phyloP scores from a whole-genome alignment of 768 basidiomycete species.

The Galerina marginata region DNA sequence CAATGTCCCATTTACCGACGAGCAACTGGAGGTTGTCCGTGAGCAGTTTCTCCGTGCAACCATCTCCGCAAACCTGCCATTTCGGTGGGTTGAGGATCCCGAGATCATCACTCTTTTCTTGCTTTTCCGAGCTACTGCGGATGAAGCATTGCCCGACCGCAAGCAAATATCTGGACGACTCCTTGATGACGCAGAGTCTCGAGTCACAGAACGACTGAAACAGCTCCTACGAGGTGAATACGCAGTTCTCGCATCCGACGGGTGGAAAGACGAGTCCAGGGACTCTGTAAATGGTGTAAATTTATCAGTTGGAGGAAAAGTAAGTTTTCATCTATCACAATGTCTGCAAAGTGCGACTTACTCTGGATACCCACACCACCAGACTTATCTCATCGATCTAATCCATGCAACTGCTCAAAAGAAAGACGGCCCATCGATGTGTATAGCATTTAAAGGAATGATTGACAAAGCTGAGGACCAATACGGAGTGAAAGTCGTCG shows the following conservation, averaged over 20 bases:
- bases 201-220: conserved; percentile 19
- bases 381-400: conserved; percentile 30
- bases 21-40: conserved; percentile 11
- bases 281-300: conserved; percentile 31
- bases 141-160: conserved; percentile 24
- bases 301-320: background rate
- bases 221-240: conserved; percentile 15
- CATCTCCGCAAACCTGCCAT: conserved; percentile 33
- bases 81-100: conserved; percentile 32
- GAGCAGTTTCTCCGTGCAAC: conserved; percentile 32
- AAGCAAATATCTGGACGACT: conserved; percentile 26
- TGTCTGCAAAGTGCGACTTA: background rate
- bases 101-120: conserved; percentile 33
- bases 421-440: conserved; percentile 32
- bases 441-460: conserved; percentile 27
- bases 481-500: conserved; percentile 19
- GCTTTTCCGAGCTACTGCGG: conserved; percentile 31
- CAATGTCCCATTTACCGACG: conserved; percentile 28
- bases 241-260: conserved; percentile 25
- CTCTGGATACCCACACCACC: background rate
- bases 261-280: conserved; percentile 32
- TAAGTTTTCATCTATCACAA: too few relatives aligned
- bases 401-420: conserved; percentile 24
- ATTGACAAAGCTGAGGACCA: conserved; percentile 28
- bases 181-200: conserved; percentile 19